phyloP scores from a whole-genome alignment of 495 filamentous ascomycete genomes.

The Penicillium atrosanguineum region DNA sequence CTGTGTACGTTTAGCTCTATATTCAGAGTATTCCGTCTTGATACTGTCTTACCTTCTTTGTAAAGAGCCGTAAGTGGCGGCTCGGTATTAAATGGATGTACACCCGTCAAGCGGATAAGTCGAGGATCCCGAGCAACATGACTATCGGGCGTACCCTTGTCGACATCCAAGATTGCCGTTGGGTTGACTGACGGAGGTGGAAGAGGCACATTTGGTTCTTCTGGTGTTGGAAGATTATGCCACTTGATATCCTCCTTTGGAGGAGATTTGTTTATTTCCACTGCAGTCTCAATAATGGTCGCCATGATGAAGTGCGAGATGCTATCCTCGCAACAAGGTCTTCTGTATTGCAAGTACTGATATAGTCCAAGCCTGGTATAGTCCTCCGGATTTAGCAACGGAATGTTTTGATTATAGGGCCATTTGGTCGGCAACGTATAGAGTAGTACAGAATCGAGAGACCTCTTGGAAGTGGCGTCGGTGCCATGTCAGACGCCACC shows the following conservation, averaged over 20 bases:
- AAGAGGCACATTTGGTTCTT: constrained; percentile 56
- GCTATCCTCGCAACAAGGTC: neutral
- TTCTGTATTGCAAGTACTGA: neutral
- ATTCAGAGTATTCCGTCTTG: neutral
- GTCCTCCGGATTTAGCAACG: too few species aligned
- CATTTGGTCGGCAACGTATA: neutral
- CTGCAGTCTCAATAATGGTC: constrained; percentile 24
- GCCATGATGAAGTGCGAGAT: constrained; percentile 21
- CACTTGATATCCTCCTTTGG: constrained; percentile 29
- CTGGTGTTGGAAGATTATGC: constrained; percentile 25
- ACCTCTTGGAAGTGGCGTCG: neutral
- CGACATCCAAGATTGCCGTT: constrained; percentile 65
- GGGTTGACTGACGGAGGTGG: constrained; percentile 66
- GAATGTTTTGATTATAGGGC: too few species aligned
- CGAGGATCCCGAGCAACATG: constrained; percentile 87
- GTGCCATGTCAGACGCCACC: neutral
- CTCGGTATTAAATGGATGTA: constrained; percentile 95
- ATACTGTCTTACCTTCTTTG: constrained; percentile 58
- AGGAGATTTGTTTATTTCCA: constrained; percentile 10
- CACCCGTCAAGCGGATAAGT: constrained; percentile 83
- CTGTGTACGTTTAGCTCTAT: constrained; percentile 23
- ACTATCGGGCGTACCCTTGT: constrained; percentile 78
- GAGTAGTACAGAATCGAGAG: neutral
- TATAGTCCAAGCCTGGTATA: too few species aligned
- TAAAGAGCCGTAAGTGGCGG: constrained; percentile 77